Conservation (phyloP, 108 stramenopile genomes). For the Fragilaria crotonensis region DNA sequence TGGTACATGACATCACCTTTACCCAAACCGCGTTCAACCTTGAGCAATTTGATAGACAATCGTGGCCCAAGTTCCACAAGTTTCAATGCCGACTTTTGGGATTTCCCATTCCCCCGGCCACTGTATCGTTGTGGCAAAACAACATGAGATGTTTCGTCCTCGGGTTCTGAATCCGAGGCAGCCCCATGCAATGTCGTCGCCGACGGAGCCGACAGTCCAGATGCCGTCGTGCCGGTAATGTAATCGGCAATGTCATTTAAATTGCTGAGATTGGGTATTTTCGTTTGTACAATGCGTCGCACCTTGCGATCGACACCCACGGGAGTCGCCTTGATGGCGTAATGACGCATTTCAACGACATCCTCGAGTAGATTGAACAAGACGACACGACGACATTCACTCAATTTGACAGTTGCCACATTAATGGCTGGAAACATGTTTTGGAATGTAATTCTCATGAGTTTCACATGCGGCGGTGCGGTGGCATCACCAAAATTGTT, state of each 20-base stretch:
- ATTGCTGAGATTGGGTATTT: constrained; percentile 86
- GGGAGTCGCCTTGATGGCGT: constrained; percentile 93
- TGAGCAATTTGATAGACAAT: constrained; percentile 80
- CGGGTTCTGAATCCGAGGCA: constrained; percentile 82
- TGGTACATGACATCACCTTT: constrained; percentile 97
- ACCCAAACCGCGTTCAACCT: constrained; percentile 92
- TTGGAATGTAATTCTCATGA: constrained; percentile 97
- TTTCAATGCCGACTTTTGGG: constrained; percentile 88
- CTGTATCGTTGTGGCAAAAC: constrained; percentile 78
- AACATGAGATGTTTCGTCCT: constrained; percentile 69
- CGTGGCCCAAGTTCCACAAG: constrained; percentile 96
- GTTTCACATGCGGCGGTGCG: constrained; percentile 85
- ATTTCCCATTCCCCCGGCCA: constrained; percentile 73
- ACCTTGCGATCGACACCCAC: constrained; percentile 90
- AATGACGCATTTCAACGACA: constrained; percentile 92
- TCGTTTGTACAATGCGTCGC: constrained; percentile 85
- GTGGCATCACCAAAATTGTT: constrained; percentile 95
- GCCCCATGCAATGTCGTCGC: constrained; percentile 23
- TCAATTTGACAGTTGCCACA: constrained; percentile 87
- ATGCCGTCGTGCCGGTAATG: constrained; percentile 56
- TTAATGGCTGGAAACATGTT: constrained; percentile 99
- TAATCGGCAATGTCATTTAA: constrained; percentile 95
- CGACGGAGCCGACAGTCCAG: constrained; percentile 39
- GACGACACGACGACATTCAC: constrained; percentile 93
- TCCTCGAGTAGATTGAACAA: constrained; percentile 76